phyloP scores from a whole-genome alignment of 768 basidiomycete species.

The Leucocoprinus sp. region DNA sequence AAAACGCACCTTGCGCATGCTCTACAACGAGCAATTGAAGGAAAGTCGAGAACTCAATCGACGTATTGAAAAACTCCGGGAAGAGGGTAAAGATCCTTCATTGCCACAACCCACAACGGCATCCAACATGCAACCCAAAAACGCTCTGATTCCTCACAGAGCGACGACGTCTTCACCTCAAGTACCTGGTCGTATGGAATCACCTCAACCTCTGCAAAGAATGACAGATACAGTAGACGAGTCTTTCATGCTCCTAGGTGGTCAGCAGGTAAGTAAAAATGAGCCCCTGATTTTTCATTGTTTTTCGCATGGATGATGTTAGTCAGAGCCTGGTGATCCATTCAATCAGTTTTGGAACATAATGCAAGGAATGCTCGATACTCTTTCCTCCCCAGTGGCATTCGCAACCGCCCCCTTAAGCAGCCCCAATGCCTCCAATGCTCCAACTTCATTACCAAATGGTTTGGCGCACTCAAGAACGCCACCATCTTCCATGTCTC shows the following conservation, averaged over 20 bases:
- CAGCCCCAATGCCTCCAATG: slow-evolving; percentile 25
- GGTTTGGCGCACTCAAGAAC: slow-evolving; percentile 16
- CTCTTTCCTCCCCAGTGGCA: slow-evolving; percentile 51
- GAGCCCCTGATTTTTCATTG: background rate
- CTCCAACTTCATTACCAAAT: slow-evolving; percentile 9
- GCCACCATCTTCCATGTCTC: slow-evolving; percentile 16
- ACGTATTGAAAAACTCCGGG: slow-evolving; percentile 59
- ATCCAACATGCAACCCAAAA: slow-evolving; percentile 20
- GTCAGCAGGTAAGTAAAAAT: slow-evolving; percentile 52
- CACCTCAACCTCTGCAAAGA: slow-evolving; percentile 26
- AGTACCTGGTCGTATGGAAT: slow-evolving; percentile 32
- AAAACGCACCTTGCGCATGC: slow-evolving; percentile 67
- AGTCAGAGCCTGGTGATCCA: slow-evolving; percentile 79
- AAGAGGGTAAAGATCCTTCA: slow-evolving; percentile 71
- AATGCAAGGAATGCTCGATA: slow-evolving; percentile 80
- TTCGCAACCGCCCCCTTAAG: slow-evolving; percentile 76
- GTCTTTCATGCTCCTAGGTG: slow-evolving; percentile 79
- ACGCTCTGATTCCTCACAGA: slow-evolving; percentile 9
- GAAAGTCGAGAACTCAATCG: slow-evolving; percentile 64
- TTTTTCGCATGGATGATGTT: background rate
- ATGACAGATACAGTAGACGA: slow-evolving; percentile 68
- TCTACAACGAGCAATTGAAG: slow-evolving; percentile 68
- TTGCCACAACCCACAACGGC: slow-evolving; percentile 52
- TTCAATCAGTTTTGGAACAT: slow-evolving; percentile 89
- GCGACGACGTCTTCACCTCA: slow-evolving; percentile 23